phyloP scores from a whole-genome alignment of 768 basidiomycete species.

The Calocybe gangraenosa region DNA sequence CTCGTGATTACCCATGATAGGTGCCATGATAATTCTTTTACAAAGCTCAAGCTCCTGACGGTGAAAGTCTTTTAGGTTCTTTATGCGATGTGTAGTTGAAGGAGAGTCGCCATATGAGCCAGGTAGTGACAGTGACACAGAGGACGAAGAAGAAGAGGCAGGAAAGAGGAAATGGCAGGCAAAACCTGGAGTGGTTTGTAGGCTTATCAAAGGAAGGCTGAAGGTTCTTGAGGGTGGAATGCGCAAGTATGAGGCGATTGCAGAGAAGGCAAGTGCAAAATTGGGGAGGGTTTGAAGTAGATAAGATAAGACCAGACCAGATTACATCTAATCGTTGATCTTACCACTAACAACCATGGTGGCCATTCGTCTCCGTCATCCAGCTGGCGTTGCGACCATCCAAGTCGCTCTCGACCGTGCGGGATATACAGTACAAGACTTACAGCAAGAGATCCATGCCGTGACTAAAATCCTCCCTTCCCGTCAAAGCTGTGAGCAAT shows the following conservation, averaged over 20 bases:
- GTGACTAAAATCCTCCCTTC: constrained; percentile 68
- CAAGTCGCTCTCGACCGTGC: constrained; percentile 55
- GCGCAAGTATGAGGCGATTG: constrained; percentile 21
- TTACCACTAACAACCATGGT: constrained; percentile 42
- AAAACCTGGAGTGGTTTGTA: constrained; percentile 21
- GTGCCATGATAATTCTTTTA: constrained; percentile 1
- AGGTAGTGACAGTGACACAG: constrained; percentile 10
- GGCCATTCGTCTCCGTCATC: constrained; percentile 76
- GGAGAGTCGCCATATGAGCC: constrained; percentile 19
- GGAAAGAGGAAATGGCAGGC: constrained; percentile 12
- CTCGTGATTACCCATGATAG: constrained; percentile 64
- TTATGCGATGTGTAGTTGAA: constrained; percentile 26
- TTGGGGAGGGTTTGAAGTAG: constrained; percentile 9
- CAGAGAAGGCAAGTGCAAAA: constrained; percentile 15
- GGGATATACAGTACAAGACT: constrained; percentile 62
- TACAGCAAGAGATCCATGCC: constrained; percentile 68
- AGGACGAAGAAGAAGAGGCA: constrained; percentile 12
- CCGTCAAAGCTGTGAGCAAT: constrained; percentile 67
- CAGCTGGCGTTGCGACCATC: constrained; percentile 78
- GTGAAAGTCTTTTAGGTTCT: constrained; percentile 16
- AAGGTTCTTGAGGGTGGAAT: constrained; percentile 22
- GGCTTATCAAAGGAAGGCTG: constrained; percentile 17
- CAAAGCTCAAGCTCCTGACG: too few relatives aligned
- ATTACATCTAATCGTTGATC: constrained; percentile 1
- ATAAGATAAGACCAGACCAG: constrained; percentile 10